Conservation (phyloP, 75 land plant species). For the Pinus taeda region DNA sequence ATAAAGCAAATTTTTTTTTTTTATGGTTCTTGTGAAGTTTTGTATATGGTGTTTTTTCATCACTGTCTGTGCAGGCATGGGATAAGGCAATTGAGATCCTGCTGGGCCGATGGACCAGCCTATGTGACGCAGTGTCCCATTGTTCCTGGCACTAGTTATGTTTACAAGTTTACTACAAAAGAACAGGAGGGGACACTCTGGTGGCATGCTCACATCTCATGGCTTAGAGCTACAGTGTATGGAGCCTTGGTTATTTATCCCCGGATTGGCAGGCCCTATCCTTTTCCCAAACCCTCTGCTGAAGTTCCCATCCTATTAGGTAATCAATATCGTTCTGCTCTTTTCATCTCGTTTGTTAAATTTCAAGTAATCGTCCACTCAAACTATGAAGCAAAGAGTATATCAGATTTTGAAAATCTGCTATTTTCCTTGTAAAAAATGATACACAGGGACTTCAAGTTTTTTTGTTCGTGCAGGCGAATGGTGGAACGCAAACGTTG, state of each 20-base stretch:
- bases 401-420: no score
- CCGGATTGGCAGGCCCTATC: background rate
- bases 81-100: slow-evolving; percentile 6
- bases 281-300: slow-evolving; percentile 9
- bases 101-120: slow-evolving; percentile 17
- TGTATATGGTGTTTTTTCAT: no score
- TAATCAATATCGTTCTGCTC: background rate
- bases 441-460: no score
- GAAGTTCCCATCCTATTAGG: slow-evolving; percentile 18
- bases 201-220: no score
- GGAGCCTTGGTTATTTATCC: slow-evolving; percentile 18
- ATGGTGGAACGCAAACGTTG: slow-evolving; percentile 37
- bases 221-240: background rate
- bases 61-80: slow-evolving; percentile 16
- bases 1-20: no score
- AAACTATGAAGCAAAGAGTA: no score
- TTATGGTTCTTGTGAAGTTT: no score
- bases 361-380: no score
- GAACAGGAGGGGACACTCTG: background rate
- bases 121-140: slow-evolving; percentile 24
- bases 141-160: slow-evolving; percentile 3
- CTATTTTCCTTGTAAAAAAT: no score
- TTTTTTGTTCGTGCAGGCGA: slow-evolving; percentile 19
- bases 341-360: no score
- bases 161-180: background rate